Conservation (phyloP, 176 grass and related monocot genomes). For the Oryza australiensis region DNA sequence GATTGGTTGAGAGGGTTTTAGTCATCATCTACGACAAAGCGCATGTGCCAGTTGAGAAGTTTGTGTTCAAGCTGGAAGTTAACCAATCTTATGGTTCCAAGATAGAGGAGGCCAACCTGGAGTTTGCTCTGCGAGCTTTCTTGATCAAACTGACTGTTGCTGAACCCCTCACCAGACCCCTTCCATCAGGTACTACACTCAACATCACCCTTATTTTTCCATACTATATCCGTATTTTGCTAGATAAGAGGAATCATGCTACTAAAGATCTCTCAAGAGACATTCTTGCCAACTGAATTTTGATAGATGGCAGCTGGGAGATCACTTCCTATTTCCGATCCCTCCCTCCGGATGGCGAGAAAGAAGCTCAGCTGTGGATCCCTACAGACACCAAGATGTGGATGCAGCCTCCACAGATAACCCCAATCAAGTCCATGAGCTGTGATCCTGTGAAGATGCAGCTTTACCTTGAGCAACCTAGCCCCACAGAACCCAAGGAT, state of each 20-base stretch:
- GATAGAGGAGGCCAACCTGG: conserved; percentile 65
- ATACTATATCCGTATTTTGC: background rate
- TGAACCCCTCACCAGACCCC: conserved; percentile 52
- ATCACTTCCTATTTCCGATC: conserved; percentile 71
- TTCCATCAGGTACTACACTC: conserved; percentile 52
- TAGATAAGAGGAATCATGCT: background rate
- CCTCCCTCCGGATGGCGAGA: conserved; percentile 41
- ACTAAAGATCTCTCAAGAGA: background rate
- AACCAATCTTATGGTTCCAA: conserved; percentile 67
- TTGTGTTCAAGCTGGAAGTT: conserved; percentile 79
- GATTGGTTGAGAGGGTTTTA: conserved; percentile 69
- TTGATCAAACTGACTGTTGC: conserved; percentile 79
- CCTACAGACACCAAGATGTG: conserved; percentile 81
- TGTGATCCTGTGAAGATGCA: conserved; percentile 81
- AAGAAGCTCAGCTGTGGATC: conserved; percentile 62
- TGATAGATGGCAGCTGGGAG: conserved; percentile 86
- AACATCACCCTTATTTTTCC: background rate
- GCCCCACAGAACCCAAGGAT: conserved; percentile 49
- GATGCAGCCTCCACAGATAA: conserved; percentile 78
- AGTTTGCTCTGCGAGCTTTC: conserved; percentile 88
- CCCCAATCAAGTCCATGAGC: conserved; percentile 85
- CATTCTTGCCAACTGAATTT: conserved; percentile 8
- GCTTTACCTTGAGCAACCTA: conserved; percentile 88
- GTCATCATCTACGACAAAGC: conserved; percentile 82
- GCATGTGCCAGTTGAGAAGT: conserved; percentile 73